Evolutionary conservation across 371 early-diverging fungal species (phyloP).

Genomic region (Mucor ambiguus): DNA sequence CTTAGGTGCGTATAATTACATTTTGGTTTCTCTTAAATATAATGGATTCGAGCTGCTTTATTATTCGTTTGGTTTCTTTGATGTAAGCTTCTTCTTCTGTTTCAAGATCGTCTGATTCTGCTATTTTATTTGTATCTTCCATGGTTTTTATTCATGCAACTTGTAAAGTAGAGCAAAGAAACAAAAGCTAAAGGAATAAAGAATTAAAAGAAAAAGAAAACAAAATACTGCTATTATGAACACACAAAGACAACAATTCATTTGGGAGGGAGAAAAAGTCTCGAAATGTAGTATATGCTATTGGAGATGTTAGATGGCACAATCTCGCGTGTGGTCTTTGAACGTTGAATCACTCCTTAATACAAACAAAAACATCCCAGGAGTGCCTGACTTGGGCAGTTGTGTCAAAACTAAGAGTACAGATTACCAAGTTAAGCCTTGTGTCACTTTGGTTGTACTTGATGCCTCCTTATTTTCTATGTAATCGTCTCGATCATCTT

Average conservation of each 20-base stretch:
- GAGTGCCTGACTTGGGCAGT: background rate
- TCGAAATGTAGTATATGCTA: background rate
- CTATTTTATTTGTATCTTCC: background rate
- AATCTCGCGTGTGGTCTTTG: background rate
- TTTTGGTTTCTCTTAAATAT: constrained; percentile 14
- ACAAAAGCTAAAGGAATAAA: background rate
- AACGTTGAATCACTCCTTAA: background rate
- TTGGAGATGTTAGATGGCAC: background rate
- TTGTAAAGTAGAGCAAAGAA: background rate
- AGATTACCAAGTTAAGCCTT: background rate
- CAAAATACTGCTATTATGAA: background rate
- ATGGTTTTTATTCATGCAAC: background rate
- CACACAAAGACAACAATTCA: background rate
- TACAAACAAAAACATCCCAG: background rate
- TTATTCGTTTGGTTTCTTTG: constrained; percentile 7
- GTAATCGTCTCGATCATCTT: too few relatives aligned
- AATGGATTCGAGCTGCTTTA: constrained; percentile 11
- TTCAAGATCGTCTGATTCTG: background rate
- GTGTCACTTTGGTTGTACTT: background rate
- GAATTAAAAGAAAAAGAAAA: constrained; percentile 6
- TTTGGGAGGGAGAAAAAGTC: background rate
- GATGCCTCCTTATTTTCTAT: background rate
- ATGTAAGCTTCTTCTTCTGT: constrained; percentile 1
- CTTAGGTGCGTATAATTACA: background rate
- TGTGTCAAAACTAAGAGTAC: background rate